Evolutionary conservation across 2,329 filamentous ascomycete genomes (phyloP).

Genomic region (Phialocephala subalpina): DNA sequence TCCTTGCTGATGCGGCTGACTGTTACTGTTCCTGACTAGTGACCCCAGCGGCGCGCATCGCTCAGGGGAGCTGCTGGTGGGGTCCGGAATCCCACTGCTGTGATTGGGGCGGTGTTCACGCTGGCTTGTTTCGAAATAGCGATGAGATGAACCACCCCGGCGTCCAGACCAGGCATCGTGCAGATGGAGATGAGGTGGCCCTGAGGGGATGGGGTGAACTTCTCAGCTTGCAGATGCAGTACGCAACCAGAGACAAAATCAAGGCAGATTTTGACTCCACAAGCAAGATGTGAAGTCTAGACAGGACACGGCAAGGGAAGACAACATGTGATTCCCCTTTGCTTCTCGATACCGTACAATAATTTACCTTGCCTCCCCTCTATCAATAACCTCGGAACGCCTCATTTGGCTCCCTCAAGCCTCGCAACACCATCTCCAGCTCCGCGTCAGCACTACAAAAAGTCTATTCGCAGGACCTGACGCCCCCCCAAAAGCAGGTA

Average conservation of each 20-base stretch:
- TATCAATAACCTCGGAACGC: neutral
- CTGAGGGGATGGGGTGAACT: neutral
- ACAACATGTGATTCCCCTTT: constrained; percentile 6
- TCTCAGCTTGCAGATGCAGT: neutral
- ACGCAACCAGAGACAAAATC: neutral
- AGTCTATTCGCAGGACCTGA: no score
- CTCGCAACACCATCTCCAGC: neutral
- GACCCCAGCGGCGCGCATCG: constrained; percentile 9
- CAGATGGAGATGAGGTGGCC: neutral
- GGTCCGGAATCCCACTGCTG: neutral
- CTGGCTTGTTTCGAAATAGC: neutral
- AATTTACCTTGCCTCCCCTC: neutral
- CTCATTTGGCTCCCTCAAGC: neutral
- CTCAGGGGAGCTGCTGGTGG: neutral
- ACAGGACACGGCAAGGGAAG: neutral
- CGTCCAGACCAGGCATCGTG: neutral
- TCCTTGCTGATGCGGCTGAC: neutral
- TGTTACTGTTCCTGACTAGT: constrained; percentile 5
- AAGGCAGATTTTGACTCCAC: neutral
- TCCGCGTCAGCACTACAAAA: neutral
- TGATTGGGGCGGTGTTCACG: neutral
- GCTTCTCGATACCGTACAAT: neutral
- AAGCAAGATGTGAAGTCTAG: neutral
- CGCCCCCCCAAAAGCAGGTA: no score
- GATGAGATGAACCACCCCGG: constrained; percentile 1